Percentiles rank a stretch among this genome's conserved stretches.
These are phyloP conservation scores for Stromatinia cepivora DNA, from an alignment of 2,329 filamentous ascomycete species.

Conservation along the genomic window DNA sequence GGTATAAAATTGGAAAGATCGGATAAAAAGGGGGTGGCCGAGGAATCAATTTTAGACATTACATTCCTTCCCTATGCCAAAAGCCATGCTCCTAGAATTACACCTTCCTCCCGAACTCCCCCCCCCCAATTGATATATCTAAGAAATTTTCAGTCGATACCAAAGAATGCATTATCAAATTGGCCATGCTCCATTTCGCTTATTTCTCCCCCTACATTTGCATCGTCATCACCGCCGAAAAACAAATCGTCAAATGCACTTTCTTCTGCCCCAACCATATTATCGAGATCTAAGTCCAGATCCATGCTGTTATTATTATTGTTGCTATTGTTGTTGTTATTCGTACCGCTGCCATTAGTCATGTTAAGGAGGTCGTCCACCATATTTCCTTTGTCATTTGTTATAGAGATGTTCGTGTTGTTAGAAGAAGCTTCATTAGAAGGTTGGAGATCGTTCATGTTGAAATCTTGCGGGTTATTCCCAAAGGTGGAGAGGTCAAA, in stretches of 20 bases:
- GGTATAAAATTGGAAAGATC: neutral
- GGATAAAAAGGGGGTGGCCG: neutral
- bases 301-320: slow-evolving; percentile 40
- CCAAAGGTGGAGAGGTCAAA: slow-evolving; percentile 40
- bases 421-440: slow-evolving; percentile 27
- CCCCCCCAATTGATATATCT: neutral
- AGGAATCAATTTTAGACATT: neutral
- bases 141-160: slow-evolving; percentile 25
- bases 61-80: neutral
- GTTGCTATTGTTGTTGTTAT: neutral
- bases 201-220: slow-evolving; percentile 27
- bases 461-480: slow-evolving; percentile 44
- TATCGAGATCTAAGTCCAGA: slow-evolving; percentile 56
- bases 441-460: slow-evolving; percentile 41
- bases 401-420: slow-evolving; percentile 23
- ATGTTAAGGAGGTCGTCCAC: slow-evolving; percentile 33
- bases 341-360: neutral
- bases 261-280: slow-evolving; percentile 44
- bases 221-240: slow-evolving; percentile 31
- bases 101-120: neutral
- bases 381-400: slow-evolving; percentile 25
- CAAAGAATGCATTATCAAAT: slow-evolving; percentile 39
- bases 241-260: slow-evolving; percentile 40
- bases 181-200: slow-evolving; percentile 36
- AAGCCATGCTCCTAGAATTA: neutral